Conservation (phyloP, 495 filamentous ascomycete species). For the Alectoria sarmentosa region DNA sequence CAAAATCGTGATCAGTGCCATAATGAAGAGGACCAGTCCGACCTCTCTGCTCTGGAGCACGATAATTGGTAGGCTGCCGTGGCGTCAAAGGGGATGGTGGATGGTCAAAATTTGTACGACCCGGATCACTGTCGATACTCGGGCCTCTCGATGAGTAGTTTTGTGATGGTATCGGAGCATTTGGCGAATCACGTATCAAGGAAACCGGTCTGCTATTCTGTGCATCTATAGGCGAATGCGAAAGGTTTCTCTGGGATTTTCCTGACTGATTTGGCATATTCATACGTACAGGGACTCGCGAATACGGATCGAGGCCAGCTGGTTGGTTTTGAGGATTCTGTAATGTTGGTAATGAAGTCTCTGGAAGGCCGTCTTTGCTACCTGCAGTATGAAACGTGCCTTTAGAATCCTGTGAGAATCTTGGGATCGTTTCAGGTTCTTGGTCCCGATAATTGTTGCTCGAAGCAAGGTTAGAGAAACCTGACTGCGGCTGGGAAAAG, state of each 20-base stretch:
- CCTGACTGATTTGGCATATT: neutral
- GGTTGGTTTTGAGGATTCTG: neutral
- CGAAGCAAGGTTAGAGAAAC: neutral
- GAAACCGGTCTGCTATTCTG: neutral
- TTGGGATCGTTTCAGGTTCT: neutral
- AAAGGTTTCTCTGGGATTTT: neutral
- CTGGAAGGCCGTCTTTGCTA: constrained; percentile 1
- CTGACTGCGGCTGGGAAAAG: constrained; percentile 1
- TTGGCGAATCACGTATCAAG: neutral
- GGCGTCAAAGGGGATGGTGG: constrained; percentile 26
- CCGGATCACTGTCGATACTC: constrained; percentile 21
- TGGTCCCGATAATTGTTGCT: neutral
- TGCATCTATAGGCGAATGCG: neutral
- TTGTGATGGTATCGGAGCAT: constrained; percentile 10
- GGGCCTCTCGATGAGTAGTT: constrained; percentile 18
- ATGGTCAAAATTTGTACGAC: constrained; percentile 13
- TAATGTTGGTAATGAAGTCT: neutral
- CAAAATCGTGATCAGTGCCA: constrained; percentile 26
- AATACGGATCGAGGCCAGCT: neutral
- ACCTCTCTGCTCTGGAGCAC: constrained; percentile 19
- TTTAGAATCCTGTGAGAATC: constrained; percentile 9
- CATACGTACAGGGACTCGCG: neutral
- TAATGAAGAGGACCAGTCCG: constrained; percentile 29
- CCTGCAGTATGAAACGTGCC: constrained; percentile 9
- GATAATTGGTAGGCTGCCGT: constrained; percentile 24